A percentile compares a stretch with the other conserved stretches of the same genome.
Conservation (phyloP, 768 basidiomycete species). For the Mycena haematopus region DNA sequence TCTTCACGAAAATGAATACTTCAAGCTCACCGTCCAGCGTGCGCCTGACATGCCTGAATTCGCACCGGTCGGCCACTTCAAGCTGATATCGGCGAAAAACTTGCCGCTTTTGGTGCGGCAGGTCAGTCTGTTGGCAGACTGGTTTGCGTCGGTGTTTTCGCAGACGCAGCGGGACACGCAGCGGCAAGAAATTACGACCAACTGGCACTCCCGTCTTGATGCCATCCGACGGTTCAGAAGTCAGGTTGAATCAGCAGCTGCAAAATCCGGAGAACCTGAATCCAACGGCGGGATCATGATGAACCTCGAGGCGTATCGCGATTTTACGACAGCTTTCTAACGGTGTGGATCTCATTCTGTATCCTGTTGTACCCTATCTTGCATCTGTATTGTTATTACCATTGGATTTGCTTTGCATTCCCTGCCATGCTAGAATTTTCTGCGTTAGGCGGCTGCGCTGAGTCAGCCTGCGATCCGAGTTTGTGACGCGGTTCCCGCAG, state of each 20-base stretch:
- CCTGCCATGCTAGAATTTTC: background rate
- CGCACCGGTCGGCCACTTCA: constrained; percentile 90
- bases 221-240: constrained; percentile 75
- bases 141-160: constrained; percentile 87
- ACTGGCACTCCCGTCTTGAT: constrained; percentile 85
- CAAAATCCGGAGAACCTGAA: constrained; percentile 26
- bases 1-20: constrained; percentile 91
- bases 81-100: constrained; percentile 88
- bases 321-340: constrained; percentile 64
- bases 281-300: constrained; percentile 54
- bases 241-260: constrained; percentile 35
- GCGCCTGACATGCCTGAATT: constrained; percentile 94
- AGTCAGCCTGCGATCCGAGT: background rate
- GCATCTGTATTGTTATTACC: constrained; percentile 30
- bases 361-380: constrained; percentile 28
- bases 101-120: constrained; percentile 90
- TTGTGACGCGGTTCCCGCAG: background rate
- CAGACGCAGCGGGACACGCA: constrained; percentile 74
- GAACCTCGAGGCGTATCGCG: constrained; percentile 57
- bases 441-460: background rate
- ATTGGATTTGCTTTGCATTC: constrained; percentile 12
- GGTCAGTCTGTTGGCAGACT: constrained; percentile 85
- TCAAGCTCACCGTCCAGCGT: constrained; percentile 91
- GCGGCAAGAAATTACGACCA: constrained; percentile 82
- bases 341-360: constrained; percentile 16